Conservation (phyloP, 2,329 filamentous ascomycete species). For the Aspergillus nomiae region DNA sequence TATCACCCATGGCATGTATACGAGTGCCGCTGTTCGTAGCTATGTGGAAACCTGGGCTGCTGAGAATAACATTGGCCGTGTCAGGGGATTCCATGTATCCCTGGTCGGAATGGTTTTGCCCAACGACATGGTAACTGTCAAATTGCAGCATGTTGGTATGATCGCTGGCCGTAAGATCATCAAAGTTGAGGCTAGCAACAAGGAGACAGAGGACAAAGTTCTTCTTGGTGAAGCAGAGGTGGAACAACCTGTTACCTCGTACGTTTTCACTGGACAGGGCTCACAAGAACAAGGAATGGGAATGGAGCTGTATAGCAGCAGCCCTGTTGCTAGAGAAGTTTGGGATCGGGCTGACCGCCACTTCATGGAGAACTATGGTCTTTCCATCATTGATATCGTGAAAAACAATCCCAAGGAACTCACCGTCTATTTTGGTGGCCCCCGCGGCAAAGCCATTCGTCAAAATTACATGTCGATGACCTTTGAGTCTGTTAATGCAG, state of each 20-base stretch:
- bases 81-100: slow-evolving; percentile 94
- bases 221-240: slow-evolving; percentile 94
- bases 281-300: slow-evolving; percentile 99
- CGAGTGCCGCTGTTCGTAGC: slow-evolving; percentile 91
- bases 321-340: slow-evolving; percentile 90
- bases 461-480: slow-evolving; percentile 99
- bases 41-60: slow-evolving; percentile 98
- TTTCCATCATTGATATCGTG: slow-evolving; percentile 97
- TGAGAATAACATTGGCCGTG: slow-evolving; percentile 96
- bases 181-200: slow-evolving; percentile 95
- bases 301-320: slow-evolving; percentile 97
- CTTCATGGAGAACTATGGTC: slow-evolving; percentile 97
- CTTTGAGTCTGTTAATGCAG: slow-evolving; percentile 92
- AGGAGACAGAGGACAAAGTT: slow-evolving; percentile 95
- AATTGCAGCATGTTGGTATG: slow-evolving; percentile 96
- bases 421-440: slow-evolving; percentile 96
- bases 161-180: slow-evolving; percentile 98
- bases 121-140: slow-evolving; percentile 92
- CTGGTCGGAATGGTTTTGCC: slow-evolving; percentile 98
- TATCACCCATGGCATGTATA: slow-evolving; percentile 99
- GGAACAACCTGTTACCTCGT: slow-evolving; percentile 93
- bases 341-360: slow-evolving; percentile 98
- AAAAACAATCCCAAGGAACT: slow-evolving; percentile 99
- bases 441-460: slow-evolving; percentile 93
- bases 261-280: slow-evolving; percentile 97